Conservation (phyloP, 495 filamentous ascomycete genomes). For the Thozetella sp. region DNA sequence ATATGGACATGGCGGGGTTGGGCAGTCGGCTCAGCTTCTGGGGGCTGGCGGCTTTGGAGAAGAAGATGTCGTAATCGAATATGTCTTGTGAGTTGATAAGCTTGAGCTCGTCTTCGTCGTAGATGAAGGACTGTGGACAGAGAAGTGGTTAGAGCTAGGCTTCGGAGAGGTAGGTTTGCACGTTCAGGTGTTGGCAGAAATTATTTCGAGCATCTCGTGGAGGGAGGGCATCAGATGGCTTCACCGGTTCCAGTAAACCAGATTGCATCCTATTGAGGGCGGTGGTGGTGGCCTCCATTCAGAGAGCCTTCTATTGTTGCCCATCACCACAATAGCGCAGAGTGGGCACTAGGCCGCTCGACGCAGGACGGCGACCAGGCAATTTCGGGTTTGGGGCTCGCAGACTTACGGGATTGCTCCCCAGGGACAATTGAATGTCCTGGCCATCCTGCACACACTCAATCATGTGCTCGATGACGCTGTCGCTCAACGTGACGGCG, state of each 20-base stretch:
- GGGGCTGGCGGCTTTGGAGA: conserved; percentile 28
- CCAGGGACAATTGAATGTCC: conserved; percentile 59
- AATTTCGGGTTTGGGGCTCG: background rate
- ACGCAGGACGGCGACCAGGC: background rate
- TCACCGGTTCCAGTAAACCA: too few species aligned
- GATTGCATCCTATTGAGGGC: too few species aligned
- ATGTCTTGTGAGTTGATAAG: conserved; percentile 31
- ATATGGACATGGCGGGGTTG: conserved; percentile 46
- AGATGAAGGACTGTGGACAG: conserved; percentile 33
- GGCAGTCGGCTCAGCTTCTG: conserved; percentile 32
- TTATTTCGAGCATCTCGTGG: too few species aligned
- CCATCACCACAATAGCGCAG: too few species aligned
- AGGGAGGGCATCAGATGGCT: too few species aligned
- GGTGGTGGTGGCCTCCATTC: too few species aligned
- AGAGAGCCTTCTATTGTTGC: too few species aligned
- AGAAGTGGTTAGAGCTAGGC: conserved; percentile 9
- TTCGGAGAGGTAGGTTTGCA: background rate
- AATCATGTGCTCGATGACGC: conserved; percentile 71
- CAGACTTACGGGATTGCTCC: conserved; percentile 55
- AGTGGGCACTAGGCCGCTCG: conserved; percentile 10
- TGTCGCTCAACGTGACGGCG: conserved; percentile 66
- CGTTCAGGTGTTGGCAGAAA: background rate
- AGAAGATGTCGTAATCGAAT: conserved; percentile 44
- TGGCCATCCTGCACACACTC: conserved; percentile 64
- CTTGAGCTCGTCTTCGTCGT: conserved; percentile 34